Evolutionary conservation across 306 rosid species (phyloP), one percentile per base, ranked within the genome.

Genomic region (Castanospermum australe): DNA sequence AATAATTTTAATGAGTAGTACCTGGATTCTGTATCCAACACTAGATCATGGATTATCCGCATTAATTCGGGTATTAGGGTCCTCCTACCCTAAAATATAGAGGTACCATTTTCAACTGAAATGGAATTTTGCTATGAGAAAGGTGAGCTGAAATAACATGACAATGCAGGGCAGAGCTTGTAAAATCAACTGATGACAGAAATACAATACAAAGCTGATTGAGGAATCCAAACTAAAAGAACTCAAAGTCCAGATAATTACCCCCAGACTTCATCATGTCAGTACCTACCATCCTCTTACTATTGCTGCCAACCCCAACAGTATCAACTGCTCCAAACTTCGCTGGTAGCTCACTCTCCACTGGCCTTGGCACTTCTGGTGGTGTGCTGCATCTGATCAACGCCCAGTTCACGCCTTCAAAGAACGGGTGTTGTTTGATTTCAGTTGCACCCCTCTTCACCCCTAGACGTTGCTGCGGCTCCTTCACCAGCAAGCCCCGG

Each of bases 361-460:
- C 68, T 7, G 97, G 93, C 79, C 96, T 86, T 11, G 98, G 98
- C 73, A 94, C 89, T 81, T 94, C 98, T 18, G 98, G 98, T 0
- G 98, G 98, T 0, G 97, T 94, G 80, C 96, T 86, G 86, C 97
- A 94, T 76, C 98, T 75, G 20, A 94, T 94, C 78, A 94, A 83
- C 2, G 98, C 98, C 98, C 98, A 94, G 71, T 94, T 94, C 35
- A 94, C 92, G 2, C 98, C 97, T 78, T 92, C 97, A 57, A 94
- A 94, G 92, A 94, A 94, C 22, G 97, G 90, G 68, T 94, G 98
- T 80, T 92, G 97, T 82, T 94, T 94, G 85, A 94, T 88, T 92
- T 94, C 97, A 0, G 97, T 86, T 5, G 98, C 97, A 14, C 98
- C 98, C 66, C 97, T 86, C 85, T 94, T 94, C 82, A 92, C 96